Evolutionary conservation across 1,284 basidiomycete genomes (phyloP).

Genomic region (Uromyces viciae-fabae): DNA sequence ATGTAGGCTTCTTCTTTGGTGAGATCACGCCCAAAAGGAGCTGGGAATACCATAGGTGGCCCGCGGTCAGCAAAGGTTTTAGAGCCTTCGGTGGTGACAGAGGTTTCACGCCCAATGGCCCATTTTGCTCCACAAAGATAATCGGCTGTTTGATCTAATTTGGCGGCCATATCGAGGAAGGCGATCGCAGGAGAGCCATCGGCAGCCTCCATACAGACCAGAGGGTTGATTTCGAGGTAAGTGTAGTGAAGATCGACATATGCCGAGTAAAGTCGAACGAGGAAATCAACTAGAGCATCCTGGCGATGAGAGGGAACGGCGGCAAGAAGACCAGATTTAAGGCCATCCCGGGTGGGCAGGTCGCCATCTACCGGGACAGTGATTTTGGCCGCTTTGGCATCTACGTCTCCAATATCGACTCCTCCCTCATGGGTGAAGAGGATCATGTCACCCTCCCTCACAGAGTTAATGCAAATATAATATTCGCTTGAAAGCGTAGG

Average conservation of each 20-base stretch:
- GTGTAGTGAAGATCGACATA: constrained; percentile 97
- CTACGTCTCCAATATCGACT: constrained; percentile 97
- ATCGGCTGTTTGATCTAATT: constrained; percentile 97
- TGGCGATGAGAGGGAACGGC: constrained; percentile 69
- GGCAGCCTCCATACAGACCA: constrained; percentile 84
- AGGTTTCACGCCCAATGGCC: constrained; percentile 90
- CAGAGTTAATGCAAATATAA: constrained; percentile 97
- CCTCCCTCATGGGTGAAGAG: constrained; percentile 99
- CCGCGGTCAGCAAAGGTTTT: constrained; percentile 81
- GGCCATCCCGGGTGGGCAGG: constrained; percentile 74
- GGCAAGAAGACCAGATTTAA: constrained; percentile 71
- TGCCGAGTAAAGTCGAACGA: constrained; percentile 89
- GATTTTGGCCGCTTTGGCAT: constrained; percentile 91
- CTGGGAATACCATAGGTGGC: constrained; percentile 84
- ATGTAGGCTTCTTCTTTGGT: constrained; percentile 99
- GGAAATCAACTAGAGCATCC: constrained; percentile 85
- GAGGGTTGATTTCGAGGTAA: constrained; percentile 99
- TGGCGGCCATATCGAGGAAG: constrained; percentile 99
- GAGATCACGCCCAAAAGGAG: constrained; percentile 94
- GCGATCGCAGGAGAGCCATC: constrained; percentile 74
- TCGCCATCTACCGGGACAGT: constrained; percentile 57
- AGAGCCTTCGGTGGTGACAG: constrained; percentile 60
- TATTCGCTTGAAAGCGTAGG: constrained; percentile 63
- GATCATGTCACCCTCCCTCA: constrained; percentile 89
- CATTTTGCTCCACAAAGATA: constrained; percentile 97